Evolutionary conservation across 768 basidiomycete genomes (phyloP).

Genomic region (Lactarius indigo): DNA sequence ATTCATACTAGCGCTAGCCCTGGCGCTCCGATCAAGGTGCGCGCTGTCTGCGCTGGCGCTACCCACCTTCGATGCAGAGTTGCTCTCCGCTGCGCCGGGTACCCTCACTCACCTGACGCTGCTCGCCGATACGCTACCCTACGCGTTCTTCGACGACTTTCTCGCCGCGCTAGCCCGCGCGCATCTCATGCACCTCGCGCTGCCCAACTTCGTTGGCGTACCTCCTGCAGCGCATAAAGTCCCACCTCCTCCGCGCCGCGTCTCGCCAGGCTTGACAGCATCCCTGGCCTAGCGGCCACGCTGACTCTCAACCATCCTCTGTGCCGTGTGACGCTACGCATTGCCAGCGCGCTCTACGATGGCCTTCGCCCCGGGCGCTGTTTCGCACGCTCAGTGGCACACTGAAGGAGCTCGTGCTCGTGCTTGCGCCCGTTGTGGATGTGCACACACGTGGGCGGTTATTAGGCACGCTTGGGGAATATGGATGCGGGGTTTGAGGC

Average conservation of each 20-base stretch:
- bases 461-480: too few species aligned
- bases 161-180: constrained; percentile 28
- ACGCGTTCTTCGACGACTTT: constrained; percentile 29
- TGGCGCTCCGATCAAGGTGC: constrained; percentile 35
- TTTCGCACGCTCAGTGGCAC: constrained; percentile 29
- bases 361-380: constrained; percentile 33
- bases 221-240: too few species aligned
- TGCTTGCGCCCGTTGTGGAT: too few species aligned
- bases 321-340: too few species aligned
- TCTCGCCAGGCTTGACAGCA: too few species aligned
- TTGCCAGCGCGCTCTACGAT: too few species aligned
- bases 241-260: too few species aligned
- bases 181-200: constrained; percentile 16
- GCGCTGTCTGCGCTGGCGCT: constrained; percentile 29
- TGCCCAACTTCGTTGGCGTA: constrained; percentile 17
- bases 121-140: constrained; percentile 28
- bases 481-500: constrained; percentile 29
- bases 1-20: constrained; percentile 28
- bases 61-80: constrained; percentile 28
- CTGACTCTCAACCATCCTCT: too few species aligned
- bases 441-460: constrained; percentile 35
- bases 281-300: too few species aligned
- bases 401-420: too few species aligned
- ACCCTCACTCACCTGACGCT: constrained; percentile 28
- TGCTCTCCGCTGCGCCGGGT: constrained; percentile 29